phyloP scores from a whole-genome alignment of 495 filamentous ascomycete species.

The Neurospora sp. region DNA sequence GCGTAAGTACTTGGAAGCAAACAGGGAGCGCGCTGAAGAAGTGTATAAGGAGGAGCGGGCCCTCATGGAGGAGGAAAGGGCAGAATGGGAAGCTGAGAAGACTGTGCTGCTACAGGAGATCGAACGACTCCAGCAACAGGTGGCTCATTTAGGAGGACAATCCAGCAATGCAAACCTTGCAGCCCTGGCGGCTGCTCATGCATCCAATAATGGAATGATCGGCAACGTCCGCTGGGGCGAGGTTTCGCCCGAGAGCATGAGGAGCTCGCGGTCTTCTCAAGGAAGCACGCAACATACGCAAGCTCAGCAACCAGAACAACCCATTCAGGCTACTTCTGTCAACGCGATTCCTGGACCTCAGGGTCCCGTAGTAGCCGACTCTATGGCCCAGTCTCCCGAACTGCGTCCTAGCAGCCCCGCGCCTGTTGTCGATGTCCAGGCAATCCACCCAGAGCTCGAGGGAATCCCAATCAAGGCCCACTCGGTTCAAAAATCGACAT shows the following conservation, averaged over 20 bases:
- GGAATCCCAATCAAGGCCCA: constrained; percentile 33
- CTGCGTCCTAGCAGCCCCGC: constrained; percentile 10
- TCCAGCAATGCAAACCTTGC: constrained; percentile 7
- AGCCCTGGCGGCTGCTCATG: constrained; percentile 9
- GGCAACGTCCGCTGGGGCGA: constrained; percentile 17
- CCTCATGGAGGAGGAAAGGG: constrained; percentile 35
- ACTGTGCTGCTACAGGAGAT: constrained; percentile 15
- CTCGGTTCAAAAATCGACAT: constrained; percentile 33
- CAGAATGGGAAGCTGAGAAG: constrained; percentile 30
- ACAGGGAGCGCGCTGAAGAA: constrained; percentile 33
- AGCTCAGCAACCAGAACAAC: background rate
- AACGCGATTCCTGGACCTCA: background rate
- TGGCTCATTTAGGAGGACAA: constrained; percentile 12
- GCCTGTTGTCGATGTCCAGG: constrained; percentile 34
- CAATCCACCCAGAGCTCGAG: constrained; percentile 36
- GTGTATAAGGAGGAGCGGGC: constrained; percentile 36
- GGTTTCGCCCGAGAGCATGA: constrained; percentile 15
- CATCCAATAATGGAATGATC: constrained; percentile 9
- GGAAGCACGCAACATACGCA: constrained; percentile 1
- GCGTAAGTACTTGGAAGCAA: constrained; percentile 35
- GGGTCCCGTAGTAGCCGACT: constrained; percentile 4
- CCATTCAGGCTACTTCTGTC: background rate
- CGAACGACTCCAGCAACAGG: constrained; percentile 22
- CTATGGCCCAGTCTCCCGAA: constrained; percentile 9
- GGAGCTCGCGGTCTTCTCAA: constrained; percentile 20